A percentile compares a stretch with the other conserved stretches of the same genome.
phyloP scores from a whole-genome alignment of 768 basidiomycete genomes.

The Phaeotremella skinneri region DNA sequence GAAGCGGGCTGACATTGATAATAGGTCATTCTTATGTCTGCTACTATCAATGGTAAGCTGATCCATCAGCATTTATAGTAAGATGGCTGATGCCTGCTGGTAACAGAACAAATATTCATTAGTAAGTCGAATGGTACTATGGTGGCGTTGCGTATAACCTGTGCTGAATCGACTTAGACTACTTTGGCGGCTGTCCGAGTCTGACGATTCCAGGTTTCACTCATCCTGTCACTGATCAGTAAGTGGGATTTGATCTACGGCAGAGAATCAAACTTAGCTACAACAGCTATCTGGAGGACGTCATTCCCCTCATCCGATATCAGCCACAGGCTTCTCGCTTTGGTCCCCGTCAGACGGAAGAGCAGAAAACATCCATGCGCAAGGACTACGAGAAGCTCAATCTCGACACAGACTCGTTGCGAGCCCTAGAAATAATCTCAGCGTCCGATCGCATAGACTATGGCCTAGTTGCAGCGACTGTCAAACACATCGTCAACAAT shows the following conservation, averaged over 20 bases:
- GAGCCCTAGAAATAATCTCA: slow-evolving; percentile 62
- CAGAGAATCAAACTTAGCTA: slow-evolving; percentile 1
- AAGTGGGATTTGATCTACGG: slow-evolving; percentile 32
- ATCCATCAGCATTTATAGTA: neutral
- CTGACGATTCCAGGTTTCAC: slow-evolving; percentile 80
- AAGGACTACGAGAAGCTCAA: slow-evolving; percentile 59
- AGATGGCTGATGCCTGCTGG: slow-evolving; percentile 2
- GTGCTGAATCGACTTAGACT: slow-evolving; percentile 55
- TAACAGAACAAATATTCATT: slow-evolving; percentile 43
- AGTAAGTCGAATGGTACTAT: slow-evolving; percentile 15
- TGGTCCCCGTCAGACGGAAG: slow-evolving; percentile 56
- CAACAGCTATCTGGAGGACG: slow-evolving; percentile 78
- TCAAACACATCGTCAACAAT: slow-evolving; percentile 63
- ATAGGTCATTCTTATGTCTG: slow-evolving; percentile 79
- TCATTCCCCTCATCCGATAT: slow-evolving; percentile 63
- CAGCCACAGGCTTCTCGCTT: slow-evolving; percentile 54
- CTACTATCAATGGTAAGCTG: slow-evolving; percentile 73
- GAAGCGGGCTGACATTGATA: neutral
- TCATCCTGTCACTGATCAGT: slow-evolving; percentile 74
- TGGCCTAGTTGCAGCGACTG: slow-evolving; percentile 66
- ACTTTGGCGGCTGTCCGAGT: slow-evolving; percentile 77
- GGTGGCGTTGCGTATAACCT: neutral
- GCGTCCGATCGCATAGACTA: slow-evolving; percentile 70
- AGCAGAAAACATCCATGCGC: slow-evolving; percentile 57
- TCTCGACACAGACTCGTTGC: slow-evolving; percentile 58